These are phyloP conservation scores for Dryas alaskensis DNA, from an alignment of 306 rosid species.

Conservation along the genomic window DNA sequence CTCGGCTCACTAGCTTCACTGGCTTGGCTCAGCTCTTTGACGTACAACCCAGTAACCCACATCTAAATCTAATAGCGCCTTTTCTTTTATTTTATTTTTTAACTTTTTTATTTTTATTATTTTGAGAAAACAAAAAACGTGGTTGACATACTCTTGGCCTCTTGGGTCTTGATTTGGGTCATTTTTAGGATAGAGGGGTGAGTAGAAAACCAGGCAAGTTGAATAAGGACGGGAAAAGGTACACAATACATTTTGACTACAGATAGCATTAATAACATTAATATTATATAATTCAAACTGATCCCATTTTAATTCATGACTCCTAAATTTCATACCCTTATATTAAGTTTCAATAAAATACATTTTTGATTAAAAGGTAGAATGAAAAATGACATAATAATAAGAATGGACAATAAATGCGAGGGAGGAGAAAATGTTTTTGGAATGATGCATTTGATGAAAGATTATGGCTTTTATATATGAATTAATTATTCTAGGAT, in stretches of 20 bases:
- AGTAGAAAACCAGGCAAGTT: background rate
- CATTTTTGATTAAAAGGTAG: no score
- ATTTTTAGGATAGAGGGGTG: background rate
- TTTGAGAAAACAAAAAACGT: background rate
- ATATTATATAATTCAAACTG: background rate
- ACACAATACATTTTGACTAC: background rate
- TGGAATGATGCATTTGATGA: no score
- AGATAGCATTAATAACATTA: background rate
- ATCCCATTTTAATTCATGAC: background rate
- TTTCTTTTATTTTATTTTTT: background rate
- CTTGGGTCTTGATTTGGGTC: background rate
- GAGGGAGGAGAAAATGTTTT: no score
- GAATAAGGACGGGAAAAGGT: background rate
- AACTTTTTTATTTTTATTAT: background rate
- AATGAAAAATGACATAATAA: no score
- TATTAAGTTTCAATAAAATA: no score
- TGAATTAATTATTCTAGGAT: no score
- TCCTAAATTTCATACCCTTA: no score
- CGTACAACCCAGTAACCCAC: background rate
- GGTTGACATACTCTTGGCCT: no score
- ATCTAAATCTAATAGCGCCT: background rate
- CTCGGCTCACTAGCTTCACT: conserved; percentile 17
- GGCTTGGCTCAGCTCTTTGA: background rate
- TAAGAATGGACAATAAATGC: no score
- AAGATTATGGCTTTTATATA: no score